Base-by-base conservation (phyloP, 1,139 yeast genomes). In the Scheffersomyces segobiensis region DNA sequence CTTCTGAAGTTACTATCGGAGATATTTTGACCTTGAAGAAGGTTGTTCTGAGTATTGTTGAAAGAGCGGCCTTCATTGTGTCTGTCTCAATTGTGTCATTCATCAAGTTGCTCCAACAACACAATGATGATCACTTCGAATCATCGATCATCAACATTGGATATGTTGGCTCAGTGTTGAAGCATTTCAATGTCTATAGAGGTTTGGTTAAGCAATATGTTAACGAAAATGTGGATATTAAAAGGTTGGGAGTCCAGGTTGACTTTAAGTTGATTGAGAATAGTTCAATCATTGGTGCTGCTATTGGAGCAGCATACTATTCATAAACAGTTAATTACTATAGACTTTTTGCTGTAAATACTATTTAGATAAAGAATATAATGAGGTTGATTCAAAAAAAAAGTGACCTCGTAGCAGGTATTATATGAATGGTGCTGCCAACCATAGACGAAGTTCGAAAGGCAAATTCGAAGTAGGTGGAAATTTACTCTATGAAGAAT, bases 231-330 rank as follows among this genome's bases (percentile, higher is more conserved):
- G 70, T 69, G 8, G 72, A 67, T 26, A 68, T 76, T n/a, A 60
- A 63, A 55, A 62, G 63, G 4, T 61, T 73, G 67, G 72, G 73
- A 12, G 63, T 77, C 39, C 63, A 65, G 18, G 76, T 80, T 49
- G 79, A 77, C 55, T 77, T 80, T 59, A 74, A 73, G 65, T 69
- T 73, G 57, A 73, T 80, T 56, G 79, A 76, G 47, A 70, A 80
- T 61, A 79, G 83, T 65, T 79, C 83, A 19, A 72, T 80, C 48
- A 76, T 79, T 47, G 84, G 84, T 5, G 81, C 84, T 53, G 84
- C 84, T 32, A 80, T 80, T 55, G 83, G 83, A 14, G 84, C 84
- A 52, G 84, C 84, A 19, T 78, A 71, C 61, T 69, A 68, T 63
- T 60, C 62, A 50, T 54, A 54, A 52, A 24, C 46, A 46, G 22